Evolutionary conservation across 2,329 filamentous ascomycete genomes (phyloP).

Genomic region (Alternaria alternata): DNA sequence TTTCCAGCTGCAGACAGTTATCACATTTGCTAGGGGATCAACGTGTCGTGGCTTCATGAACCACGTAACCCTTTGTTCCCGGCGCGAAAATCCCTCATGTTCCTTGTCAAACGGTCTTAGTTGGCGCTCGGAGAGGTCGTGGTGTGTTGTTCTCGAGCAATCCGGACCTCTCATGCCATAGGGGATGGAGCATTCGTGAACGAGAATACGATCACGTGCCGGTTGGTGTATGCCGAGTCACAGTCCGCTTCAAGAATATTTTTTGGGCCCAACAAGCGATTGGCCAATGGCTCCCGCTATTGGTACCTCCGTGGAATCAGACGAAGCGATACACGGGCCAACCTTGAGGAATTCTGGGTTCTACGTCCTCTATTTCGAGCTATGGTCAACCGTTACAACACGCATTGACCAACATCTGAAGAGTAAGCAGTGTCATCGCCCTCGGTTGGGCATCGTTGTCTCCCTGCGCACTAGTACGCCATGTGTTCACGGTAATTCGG

Average conservation of each 20-base stretch:
- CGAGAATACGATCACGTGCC: conserved; percentile 50
- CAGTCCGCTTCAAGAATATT: conserved; percentile 38
- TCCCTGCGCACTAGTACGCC: conserved; percentile 20
- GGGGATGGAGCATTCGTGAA: conserved; percentile 49
- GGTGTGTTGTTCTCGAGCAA: conserved; percentile 34
- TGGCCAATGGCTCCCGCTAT: conserved; percentile 36
- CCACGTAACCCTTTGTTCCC: conserved; percentile 53
- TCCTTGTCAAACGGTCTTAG: conserved; percentile 49
- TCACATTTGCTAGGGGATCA: conserved; percentile 53
- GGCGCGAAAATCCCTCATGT: conserved; percentile 50
- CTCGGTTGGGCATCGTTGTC: conserved; percentile 29
- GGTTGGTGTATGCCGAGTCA: conserved; percentile 44
- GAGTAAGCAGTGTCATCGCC: conserved; percentile 25
- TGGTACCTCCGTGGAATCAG: conserved; percentile 34
- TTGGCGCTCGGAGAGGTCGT: conserved; percentile 32
- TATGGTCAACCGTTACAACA: conserved; percentile 32
- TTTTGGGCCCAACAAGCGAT: conserved; percentile 37
- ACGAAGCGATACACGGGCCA: conserved; percentile 29
- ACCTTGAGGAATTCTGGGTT: conserved; percentile 25
- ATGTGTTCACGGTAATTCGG: conserved; percentile 30
- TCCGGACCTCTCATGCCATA: conserved; percentile 42
- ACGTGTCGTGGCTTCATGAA: conserved; percentile 55
- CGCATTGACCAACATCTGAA: conserved; percentile 36
- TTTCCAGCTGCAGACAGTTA: conserved; percentile 54
- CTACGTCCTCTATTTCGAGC: conserved; percentile 24